phyloP scores from a whole-genome alignment of 1,284 basidiomycete species.

The Boletus semigastroideus region DNA sequence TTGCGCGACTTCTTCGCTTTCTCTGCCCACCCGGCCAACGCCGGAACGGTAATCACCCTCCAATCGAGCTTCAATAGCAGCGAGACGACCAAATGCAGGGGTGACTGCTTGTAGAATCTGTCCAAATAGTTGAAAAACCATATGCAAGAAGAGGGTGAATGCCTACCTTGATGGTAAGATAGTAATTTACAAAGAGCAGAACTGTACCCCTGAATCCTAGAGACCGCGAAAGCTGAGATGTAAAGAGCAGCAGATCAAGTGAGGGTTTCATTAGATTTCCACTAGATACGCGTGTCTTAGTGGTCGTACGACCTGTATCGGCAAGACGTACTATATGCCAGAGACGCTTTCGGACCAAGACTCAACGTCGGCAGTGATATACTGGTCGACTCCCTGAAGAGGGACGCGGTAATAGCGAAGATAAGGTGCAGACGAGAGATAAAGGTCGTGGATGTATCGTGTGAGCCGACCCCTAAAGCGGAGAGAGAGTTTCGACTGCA shows the following conservation, averaged over 20 bases:
- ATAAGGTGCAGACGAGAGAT: slow-evolving; percentile 72
- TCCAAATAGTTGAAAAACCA: not conserved
- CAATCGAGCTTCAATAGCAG: slow-evolving; percentile 83
- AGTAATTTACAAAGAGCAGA: slow-evolving; percentile 84
- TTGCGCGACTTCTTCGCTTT: slow-evolving; percentile 91
- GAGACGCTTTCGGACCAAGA: slow-evolving; percentile 88
- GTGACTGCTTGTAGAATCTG: slow-evolving; percentile 84
- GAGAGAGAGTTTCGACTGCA: slow-evolving; percentile 89
- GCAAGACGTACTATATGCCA: slow-evolving; percentile 74
- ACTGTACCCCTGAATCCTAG: slow-evolving; percentile 81
- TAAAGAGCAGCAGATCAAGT: slow-evolving; percentile 92
- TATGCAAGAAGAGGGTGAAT: not conserved
- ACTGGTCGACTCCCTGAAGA: slow-evolving; percentile 83
- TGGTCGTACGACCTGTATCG: too few species aligned
- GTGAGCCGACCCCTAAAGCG: slow-evolving; percentile 86
- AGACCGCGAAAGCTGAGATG: slow-evolving; percentile 84
- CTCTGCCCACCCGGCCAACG: slow-evolving; percentile 84
- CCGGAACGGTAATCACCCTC: slow-evolving; percentile 92
- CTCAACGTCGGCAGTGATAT: slow-evolving; percentile 92
- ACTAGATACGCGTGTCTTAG: slow-evolving; percentile 24
- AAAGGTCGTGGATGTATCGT: slow-evolving; percentile 91
- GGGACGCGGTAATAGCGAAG: slow-evolving; percentile 72
- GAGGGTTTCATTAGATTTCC: slow-evolving; percentile 82
- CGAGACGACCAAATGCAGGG: slow-evolving; percentile 91
- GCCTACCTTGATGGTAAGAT: slow-evolving; percentile 63